Percentiles rank a stretch among this genome's conserved stretches.
Conservation (phyloP, 352 stramenopile genomes). For the Elongisporangium undulatum region DNA sequence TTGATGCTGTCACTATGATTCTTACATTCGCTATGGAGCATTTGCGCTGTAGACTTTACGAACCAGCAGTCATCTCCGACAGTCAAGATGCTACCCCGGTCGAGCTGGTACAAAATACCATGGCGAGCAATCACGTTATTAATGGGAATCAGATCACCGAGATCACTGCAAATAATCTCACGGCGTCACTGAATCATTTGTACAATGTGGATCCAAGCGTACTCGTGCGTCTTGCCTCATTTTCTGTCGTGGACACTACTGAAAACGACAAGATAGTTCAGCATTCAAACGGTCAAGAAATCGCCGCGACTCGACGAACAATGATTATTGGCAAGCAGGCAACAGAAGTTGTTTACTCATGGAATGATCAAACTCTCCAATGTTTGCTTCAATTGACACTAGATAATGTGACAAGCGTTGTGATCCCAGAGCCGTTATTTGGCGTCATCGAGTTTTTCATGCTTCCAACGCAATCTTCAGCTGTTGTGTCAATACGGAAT, state of each 20-base stretch:
- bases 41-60: constrained; percentile 34
- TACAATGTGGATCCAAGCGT: constrained; percentile 42
- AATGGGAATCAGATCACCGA: background rate
- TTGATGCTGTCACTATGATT: constrained; percentile 62
- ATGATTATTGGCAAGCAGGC: constrained; percentile 39
- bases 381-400: constrained; percentile 50
- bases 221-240: constrained; percentile 28
- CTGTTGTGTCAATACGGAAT: background rate
- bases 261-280: background rate
- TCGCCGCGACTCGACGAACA: constrained; percentile 9
- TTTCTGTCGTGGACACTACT: constrained; percentile 29
- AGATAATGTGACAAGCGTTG: constrained; percentile 42
- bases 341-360: constrained; percentile 50
- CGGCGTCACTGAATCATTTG: constrained; percentile 20
- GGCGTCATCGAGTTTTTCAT: constrained; percentile 50
- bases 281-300: background rate
- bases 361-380: constrained; percentile 34
- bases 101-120: background rate
- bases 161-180: background rate
- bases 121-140: background rate
- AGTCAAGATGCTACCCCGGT: background rate
- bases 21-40: constrained; percentile 58
- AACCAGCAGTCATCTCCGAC: background rate
- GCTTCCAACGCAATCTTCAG: constrained; percentile 20
- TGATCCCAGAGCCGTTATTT: constrained; percentile 46